Evolutionary conservation across 179 eudicot genomes (phyloP), one percentile per base, ranked within the genome.

Genomic region (Patellifolia procumbens): DNA sequence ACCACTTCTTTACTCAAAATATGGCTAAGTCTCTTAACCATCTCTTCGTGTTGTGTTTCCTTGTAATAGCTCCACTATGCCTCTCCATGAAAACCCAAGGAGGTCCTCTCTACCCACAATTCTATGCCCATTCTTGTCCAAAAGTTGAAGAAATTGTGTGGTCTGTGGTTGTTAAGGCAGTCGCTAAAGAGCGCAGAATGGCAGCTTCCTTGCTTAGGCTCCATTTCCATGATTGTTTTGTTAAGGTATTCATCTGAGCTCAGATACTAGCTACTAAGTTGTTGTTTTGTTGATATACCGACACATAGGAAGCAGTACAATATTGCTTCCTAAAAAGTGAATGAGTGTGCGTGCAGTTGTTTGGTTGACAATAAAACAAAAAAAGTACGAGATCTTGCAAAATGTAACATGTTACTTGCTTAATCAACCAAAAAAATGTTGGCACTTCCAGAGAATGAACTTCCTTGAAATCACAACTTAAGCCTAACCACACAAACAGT

Each of bases 151-250:
- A 93, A 17, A 91, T 93, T 15, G 85, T 91, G 2, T 74, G 80
- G 81, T 87, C 91, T 28, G 84, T 86, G 0, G 94, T 93, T 2
- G 89, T 87, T 1, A 86, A 86, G 75, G 98, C 93, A 0, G 90
- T 84, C 8, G 90, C 91, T 22, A 82, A 80, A 76, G 98, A 93
- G 9, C 85, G 91, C 0, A 86, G 97, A 48, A 91, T 86, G 89
- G 98, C 95, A 10, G 98, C 98, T 67, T 91, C 95, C 43, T 85
- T 91, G 82, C 81, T 93, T 31, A 72, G 97, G 72, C 91, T 91
- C 61, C 91, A 88, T 81, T 92, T 92, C 81, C 97, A 93, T 56
- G 97, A 93, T 68, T 93, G 98, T 83, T 91, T 93, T 63, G 98
- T 93, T 56, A 85, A 91, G 97, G 98, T 88, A 3, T 24, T 20